These are phyloP conservation scores for Fibroporia radiculosa DNA, from an alignment of 768 basidiomycete species.

Conservation along the genomic window DNA sequence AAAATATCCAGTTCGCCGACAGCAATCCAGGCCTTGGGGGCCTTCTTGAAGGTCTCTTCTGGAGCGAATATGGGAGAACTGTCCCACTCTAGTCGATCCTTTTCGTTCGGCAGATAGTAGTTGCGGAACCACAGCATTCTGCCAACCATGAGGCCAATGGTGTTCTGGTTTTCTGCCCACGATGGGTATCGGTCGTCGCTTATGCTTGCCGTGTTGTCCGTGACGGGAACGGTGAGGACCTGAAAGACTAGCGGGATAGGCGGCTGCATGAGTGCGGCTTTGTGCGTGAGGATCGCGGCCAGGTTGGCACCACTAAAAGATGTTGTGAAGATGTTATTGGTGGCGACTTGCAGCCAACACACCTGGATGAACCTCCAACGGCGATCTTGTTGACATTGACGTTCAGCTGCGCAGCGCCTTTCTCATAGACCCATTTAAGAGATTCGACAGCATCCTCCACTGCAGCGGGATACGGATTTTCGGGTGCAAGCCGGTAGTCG, in stretches of 20 bases:
- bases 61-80: slow-evolving; percentile 69
- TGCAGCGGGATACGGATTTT: slow-evolving; percentile 62
- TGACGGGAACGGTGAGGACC: slow-evolving; percentile 64
- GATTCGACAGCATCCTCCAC: slow-evolving; percentile 66
- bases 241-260: slow-evolving; percentile 52
- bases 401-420: slow-evolving; percentile 39
- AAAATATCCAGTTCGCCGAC: slow-evolving; percentile 63
- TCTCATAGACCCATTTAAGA: slow-evolving; percentile 48
- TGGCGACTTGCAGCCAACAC: background rate
- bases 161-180: slow-evolving; percentile 51
- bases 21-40: slow-evolving; percentile 54
- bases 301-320: slow-evolving; percentile 60
- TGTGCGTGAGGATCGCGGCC: slow-evolving; percentile 57
- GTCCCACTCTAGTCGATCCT: slow-evolving; percentile 58
- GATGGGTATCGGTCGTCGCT: slow-evolving; percentile 30
- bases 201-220: slow-evolving; percentile 56
- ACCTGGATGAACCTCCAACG: slow-evolving; percentile 72
- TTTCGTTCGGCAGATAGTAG: slow-evolving; percentile 58
- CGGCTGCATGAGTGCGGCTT: slow-evolving; percentile 41
- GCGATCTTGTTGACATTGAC: slow-evolving; percentile 49
- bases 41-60: slow-evolving; percentile 37
- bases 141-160: slow-evolving; percentile 50
- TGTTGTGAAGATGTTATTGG: slow-evolving; percentile 1
- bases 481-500: slow-evolving; percentile 67
- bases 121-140: slow-evolving; percentile 72